Evolutionary conservation across 306 rosid genomes (phyloP), one percentile per base, ranked within the genome.

Genomic region (Biancaea sappan): DNA sequence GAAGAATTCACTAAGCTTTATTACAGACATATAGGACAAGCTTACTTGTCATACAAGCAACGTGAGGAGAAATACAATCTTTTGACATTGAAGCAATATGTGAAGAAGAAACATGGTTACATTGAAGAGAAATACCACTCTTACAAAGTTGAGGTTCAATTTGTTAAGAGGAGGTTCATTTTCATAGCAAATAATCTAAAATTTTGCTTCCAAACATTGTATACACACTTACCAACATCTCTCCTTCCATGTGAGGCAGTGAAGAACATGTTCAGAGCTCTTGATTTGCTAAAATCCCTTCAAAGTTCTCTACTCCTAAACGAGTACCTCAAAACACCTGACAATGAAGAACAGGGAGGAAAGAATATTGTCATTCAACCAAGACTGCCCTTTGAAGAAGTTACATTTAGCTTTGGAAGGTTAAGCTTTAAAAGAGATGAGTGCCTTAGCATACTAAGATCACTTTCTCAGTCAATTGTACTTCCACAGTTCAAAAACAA

Each of bases 151-250:
- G 69, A 74, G n/a, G 84, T 62, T 41, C 62, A 80, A 61, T 88
- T 82, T 80, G 32, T 86, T 0, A 71, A 50, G 79, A 22, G 60
- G 5, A 78, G 9, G 7, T 81, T 84, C 21, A 18, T 28, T 21
- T 41, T 4, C 44, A 43, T 81, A 6, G 34, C 19, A 18, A 57
- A 25, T 35, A 47, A 50, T 34, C 79, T 89, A 11, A 47, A 59
- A 14, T 8, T 10, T 15, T 53, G 22, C 29, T 65, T 70, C 72
- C 32, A 50, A 34, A 70, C 25, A 66, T 61, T 87, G 62, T 83
- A 19, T 25, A 86, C 84, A 0, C 89, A 90, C 54, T 10, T 88
- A n/a, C 96, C 91, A 40, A 86, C 90, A 19, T 72, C 81, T 44
- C 28, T 71, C 13, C 51, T 88, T 38, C 66, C 86, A 12, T 51